phyloP scores from a whole-genome alignment of 768 basidiomycete genomes.

The Chalciporus sphaerocephalus region DNA sequence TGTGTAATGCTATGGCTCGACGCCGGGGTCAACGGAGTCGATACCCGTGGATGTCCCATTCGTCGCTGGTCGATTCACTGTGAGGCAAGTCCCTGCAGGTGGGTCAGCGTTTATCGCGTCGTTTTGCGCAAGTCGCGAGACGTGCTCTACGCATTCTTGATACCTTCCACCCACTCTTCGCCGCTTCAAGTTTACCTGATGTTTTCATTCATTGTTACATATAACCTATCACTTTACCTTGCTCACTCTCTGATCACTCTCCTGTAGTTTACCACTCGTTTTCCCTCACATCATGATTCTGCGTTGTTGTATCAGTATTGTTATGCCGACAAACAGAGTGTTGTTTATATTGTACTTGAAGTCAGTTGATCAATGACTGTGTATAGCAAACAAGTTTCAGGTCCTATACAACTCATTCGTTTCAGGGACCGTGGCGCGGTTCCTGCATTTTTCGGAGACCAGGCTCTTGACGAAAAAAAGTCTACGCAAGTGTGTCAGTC shows the following conservation, averaged over 20 bases:
- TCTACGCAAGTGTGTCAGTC: too few relatives aligned
- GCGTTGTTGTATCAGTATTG: background rate
- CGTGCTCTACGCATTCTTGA: background rate
- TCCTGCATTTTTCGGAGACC: too few relatives aligned
- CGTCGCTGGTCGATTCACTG: background rate
- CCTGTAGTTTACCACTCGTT: conserved; percentile 14
- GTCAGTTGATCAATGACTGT: too few relatives aligned
- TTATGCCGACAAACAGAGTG: background rate
- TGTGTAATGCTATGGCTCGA: conserved; percentile 13
- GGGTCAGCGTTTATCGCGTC: conserved; percentile 1
- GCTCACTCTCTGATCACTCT: conserved; percentile 3
- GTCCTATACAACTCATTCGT: too few relatives aligned
- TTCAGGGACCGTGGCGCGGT: too few relatives aligned
- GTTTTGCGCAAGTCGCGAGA: conserved; percentile 13
- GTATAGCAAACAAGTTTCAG: too few relatives aligned
- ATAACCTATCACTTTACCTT: conserved; percentile 16
- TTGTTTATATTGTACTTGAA: too few relatives aligned
- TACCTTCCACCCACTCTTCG: background rate
- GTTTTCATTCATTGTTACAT: background rate
- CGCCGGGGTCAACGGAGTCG: conserved; percentile 3
- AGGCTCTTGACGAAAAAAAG: too few relatives aligned
- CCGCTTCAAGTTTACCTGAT: background rate
- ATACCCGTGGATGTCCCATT: background rate
- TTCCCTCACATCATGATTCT: conserved; percentile 3
- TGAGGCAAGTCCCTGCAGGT: conserved; percentile 11